Evolutionary conservation across 106 monocot species (phyloP).

Genomic region (Gastrodia elata): DNA sequence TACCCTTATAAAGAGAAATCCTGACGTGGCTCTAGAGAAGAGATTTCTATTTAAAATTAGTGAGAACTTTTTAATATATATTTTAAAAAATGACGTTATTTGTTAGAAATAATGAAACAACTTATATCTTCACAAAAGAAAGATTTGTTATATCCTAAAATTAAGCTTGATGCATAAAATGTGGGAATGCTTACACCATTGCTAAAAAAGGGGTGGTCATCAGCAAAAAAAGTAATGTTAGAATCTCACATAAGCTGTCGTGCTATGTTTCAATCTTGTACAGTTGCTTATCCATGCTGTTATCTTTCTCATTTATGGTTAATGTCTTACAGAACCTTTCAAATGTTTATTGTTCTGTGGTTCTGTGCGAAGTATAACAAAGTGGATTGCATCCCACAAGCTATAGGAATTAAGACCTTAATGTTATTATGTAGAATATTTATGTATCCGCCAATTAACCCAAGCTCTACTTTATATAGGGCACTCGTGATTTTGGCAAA

Average conservation of each 20-base stretch:
- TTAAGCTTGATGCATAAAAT: background rate
- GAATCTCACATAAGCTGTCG: background rate
- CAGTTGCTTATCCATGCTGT: background rate
- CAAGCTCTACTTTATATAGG: slow-evolving; percentile 26
- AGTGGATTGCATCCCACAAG: background rate
- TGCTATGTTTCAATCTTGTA: background rate
- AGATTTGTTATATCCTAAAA: too few relatives aligned
- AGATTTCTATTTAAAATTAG: background rate
- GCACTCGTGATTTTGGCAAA: slow-evolving; percentile 95
- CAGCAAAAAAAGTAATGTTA: background rate
- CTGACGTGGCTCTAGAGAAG: background rate
- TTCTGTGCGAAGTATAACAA: background rate
- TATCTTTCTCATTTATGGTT: background rate
- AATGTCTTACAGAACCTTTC: background rate
- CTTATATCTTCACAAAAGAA: too few relatives aligned
- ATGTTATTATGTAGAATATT: background rate
- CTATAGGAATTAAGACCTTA: background rate
- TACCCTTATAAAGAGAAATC: background rate
- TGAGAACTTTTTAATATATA: background rate
- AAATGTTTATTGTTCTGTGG: background rate
- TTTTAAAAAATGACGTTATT: background rate
- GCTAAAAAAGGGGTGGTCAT: background rate
- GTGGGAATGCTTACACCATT: background rate
- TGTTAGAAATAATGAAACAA: background rate
- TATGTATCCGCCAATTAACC: background rate